Conservation (phyloP, 129 eudicot genomes). For the Tanacetum coccineum region DNA sequence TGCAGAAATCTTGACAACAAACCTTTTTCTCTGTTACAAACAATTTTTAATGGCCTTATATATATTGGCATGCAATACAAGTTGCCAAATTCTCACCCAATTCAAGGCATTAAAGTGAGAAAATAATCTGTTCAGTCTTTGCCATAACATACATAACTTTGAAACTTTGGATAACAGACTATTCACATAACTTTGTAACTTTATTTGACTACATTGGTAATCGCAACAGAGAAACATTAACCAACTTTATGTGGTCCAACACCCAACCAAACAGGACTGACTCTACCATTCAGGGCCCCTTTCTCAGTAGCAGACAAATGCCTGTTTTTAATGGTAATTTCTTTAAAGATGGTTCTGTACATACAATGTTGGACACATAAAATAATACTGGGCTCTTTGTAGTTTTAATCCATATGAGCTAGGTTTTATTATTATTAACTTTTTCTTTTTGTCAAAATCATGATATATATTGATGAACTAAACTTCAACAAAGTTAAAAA, state of each 20-base stretch:
- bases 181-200: constrained; percentile 14
- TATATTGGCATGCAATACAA: constrained; percentile 16
- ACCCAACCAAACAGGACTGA: constrained; percentile 25
- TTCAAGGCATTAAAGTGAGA: constrained; percentile 21
- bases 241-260: constrained; percentile 31
- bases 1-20: no score
- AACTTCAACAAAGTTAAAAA: no score
- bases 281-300: constrained; percentile 22
- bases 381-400: background rate
- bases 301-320: constrained; percentile 18
- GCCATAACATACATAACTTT: constrained; percentile 16
- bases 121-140: constrained; percentile 11
- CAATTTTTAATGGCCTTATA: background rate
- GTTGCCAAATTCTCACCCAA: constrained; percentile 27
- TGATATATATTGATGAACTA: background rate
- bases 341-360: no score
- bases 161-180: background rate
- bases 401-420: background rate
- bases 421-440: background rate
- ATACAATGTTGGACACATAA: constrained; percentile 9
- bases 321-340: no score
- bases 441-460: constrained; percentile 2
- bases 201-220: constrained; percentile 17
- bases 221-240: constrained; percentile 25
- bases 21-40: background rate